Conservation (phyloP, 2,329 filamentous ascomycete genomes). For the Hypoxylon sp. region DNA sequence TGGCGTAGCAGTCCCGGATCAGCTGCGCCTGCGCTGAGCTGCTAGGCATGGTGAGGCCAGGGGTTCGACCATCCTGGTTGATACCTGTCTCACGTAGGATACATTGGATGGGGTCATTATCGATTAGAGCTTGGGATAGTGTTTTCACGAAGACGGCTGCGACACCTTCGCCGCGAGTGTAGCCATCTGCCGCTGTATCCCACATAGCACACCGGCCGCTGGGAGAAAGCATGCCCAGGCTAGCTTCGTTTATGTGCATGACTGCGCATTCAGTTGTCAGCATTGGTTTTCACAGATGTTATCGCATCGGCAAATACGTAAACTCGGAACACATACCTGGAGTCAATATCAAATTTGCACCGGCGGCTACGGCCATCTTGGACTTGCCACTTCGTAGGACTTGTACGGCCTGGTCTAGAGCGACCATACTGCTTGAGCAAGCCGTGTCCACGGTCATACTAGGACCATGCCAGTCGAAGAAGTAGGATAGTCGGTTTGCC, state of each 20-base stretch:
- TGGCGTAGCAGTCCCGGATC: conserved; percentile 41
- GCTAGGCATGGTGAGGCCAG: conserved; percentile 44
- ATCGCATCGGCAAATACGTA: neutral
- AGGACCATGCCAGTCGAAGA: conserved; percentile 58
- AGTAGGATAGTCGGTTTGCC: conserved; percentile 48
- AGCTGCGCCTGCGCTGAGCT: conserved; percentile 39
- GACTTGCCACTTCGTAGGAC: conserved; percentile 50
- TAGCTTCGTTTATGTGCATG: conserved; percentile 44
- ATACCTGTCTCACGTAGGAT: conserved; percentile 40
- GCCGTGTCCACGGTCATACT: conserved; percentile 62
- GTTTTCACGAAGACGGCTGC: conserved; percentile 55
- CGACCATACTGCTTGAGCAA: conserved; percentile 59
- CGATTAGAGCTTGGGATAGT: conserved; percentile 52
- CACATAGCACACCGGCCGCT: conserved; percentile 55
- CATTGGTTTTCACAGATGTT: neutral
- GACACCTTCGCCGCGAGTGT: conserved; percentile 56
- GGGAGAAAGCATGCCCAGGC: conserved; percentile 49
- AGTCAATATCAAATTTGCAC: conserved; percentile 33
- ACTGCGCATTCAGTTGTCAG: conserved; percentile 10
- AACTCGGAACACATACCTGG: conserved; percentile 12
- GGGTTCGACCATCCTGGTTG: conserved; percentile 39
- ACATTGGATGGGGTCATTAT: conserved; percentile 55
- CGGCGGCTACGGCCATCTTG: conserved; percentile 30
- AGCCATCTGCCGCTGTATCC: conserved; percentile 57
- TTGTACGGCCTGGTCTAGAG: conserved; percentile 53